phyloP scores from a whole-genome alignment of 129 eudicot species.

The Helichrysum umbraculigerum region DNA sequence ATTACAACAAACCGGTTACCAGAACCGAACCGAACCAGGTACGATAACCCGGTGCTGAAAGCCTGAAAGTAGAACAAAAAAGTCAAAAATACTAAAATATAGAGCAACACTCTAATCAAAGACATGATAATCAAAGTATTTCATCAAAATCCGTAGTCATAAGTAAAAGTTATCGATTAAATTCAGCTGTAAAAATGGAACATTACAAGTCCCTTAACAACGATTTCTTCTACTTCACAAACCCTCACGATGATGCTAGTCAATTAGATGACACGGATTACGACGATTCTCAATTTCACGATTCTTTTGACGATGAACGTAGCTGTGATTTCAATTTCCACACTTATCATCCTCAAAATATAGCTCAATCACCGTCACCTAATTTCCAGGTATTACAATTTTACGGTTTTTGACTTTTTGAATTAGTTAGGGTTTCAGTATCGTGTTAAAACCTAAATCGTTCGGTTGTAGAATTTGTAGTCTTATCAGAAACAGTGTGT shows the following conservation, averaged over 20 bases:
- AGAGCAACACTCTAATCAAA: not conserved
- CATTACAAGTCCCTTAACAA: constrained; percentile 38
- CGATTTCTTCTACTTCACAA: constrained; percentile 40
- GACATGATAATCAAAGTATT: not conserved
- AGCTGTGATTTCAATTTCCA: constrained; percentile 36
- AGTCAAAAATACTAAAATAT: too few species aligned
- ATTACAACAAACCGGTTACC: not conserved
- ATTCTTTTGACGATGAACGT: constrained; percentile 29
- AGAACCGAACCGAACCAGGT: too few species aligned
- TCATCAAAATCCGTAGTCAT: not conserved
- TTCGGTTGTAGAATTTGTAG: not conserved
- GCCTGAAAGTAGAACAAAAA: not conserved
- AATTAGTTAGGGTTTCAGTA: not conserved
- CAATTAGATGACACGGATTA: constrained; percentile 25
- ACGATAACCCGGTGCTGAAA: not conserved
- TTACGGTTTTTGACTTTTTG: not conserved
- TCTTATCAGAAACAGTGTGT: not conserved
- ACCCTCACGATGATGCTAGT: constrained; percentile 35
- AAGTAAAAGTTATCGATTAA: not conserved
- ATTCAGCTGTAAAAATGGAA: constrained; percentile 29
- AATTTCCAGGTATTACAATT: not conserved
- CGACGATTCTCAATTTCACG: constrained; percentile 4
- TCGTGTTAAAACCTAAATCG: not conserved
- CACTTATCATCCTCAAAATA: not conserved
- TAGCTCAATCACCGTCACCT: not conserved